These are phyloP conservation scores for Colletotrichum karsti DNA, from an alignment of 2,329 filamentous ascomycete species.

Conservation along the genomic window DNA sequence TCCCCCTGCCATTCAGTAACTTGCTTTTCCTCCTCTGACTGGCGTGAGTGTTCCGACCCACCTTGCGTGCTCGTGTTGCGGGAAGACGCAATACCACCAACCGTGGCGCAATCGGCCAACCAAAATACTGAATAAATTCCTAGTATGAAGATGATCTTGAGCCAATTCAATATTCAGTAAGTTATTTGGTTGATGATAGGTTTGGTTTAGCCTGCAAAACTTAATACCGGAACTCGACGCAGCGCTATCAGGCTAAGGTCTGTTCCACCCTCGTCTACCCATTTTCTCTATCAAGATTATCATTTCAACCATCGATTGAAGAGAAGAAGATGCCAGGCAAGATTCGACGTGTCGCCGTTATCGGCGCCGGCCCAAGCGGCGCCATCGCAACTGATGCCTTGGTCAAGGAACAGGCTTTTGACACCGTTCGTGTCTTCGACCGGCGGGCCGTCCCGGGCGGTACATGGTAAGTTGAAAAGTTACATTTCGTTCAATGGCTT, in stretches of 20 bases:
- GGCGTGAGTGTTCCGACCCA: not conserved
- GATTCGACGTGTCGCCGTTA: slow-evolving; percentile 55
- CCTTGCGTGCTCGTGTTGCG: slow-evolving; percentile 22
- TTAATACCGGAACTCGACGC: too few species aligned
- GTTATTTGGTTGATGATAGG: too few species aligned
- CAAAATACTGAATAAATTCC: not conserved
- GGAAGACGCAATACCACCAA: slow-evolving; percentile 18
- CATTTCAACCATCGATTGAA: too few species aligned
- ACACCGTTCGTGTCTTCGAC: slow-evolving; percentile 66
- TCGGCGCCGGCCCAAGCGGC: slow-evolving; percentile 65
- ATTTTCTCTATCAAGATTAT: too few species aligned
- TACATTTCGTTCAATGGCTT: not conserved
- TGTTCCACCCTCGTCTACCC: too few species aligned
- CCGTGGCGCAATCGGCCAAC: slow-evolving; percentile 8
- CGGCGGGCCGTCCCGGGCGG: slow-evolving; percentile 62
- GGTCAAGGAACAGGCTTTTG: slow-evolving; percentile 62
- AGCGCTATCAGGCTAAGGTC: too few species aligned
- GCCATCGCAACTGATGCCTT: slow-evolving; percentile 66
- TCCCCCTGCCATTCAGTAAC: not conserved
- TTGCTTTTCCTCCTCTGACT: not conserved
- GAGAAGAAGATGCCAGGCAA: not conserved
- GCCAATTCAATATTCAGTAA: too few species aligned
- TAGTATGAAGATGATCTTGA: too few species aligned
- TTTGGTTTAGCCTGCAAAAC: too few species aligned
- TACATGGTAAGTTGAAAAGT: slow-evolving; percentile 54